Conservation (phyloP, 306 rosid species). For the Lathyrus aphaca region DNA sequence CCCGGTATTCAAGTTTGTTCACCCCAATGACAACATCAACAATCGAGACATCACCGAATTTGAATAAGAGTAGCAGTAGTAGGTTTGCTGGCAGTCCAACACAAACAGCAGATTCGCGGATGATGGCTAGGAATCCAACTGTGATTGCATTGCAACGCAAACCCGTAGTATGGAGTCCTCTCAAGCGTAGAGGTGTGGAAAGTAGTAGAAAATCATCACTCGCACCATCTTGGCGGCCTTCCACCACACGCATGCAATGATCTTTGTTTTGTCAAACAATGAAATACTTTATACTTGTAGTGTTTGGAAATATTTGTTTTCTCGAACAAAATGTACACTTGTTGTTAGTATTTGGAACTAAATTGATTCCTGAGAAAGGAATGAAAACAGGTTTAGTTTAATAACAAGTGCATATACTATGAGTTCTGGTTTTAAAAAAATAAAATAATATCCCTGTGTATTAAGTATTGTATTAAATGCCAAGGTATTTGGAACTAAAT, state of each 20-base stretch:
- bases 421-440: no score
- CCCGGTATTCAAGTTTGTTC: conserved; percentile 69
- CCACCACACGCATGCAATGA: conserved; percentile 50
- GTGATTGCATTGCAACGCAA: conserved; percentile 63
- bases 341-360: background rate
- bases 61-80: conserved; percentile 59
- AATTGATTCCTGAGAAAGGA: no score
- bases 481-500: no score
- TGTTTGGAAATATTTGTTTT: background rate
- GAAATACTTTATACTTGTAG: background rate
- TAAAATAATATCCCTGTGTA: no score
- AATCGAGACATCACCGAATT: conserved; percentile 61
- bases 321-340: background rate
- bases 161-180: conserved; percentile 80
- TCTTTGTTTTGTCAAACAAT: conserved; percentile 23
- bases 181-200: conserved; percentile 59
- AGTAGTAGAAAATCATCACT: conserved; percentile 60
- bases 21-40: conserved; percentile 57
- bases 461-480: no score
- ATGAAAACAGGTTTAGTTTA: no score
- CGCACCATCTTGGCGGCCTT: conserved; percentile 56
- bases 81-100: conserved; percentile 82
- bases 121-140: conserved; percentile 46
- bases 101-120: conserved; percentile 43
- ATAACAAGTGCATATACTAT: no score